phyloP scores from a whole-genome alignment of 1,284 basidiomycete genomes.

The Marasmius tenuissimus region DNA sequence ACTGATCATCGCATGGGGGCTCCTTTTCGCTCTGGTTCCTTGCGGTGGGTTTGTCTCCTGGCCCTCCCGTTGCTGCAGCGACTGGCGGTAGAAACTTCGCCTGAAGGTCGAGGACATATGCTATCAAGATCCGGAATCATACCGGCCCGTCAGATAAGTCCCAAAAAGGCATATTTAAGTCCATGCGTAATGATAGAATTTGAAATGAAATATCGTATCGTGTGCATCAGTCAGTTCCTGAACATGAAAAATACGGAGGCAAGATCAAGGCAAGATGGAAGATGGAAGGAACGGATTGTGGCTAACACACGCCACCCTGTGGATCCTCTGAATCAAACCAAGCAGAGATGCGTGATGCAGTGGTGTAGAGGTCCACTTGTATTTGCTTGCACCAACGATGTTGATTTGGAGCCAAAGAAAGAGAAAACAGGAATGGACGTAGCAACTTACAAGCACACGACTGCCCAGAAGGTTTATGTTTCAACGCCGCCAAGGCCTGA shows the following conservation, averaged over 20 bases:
- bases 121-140: conserved; percentile 23
- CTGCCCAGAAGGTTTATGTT: conserved; percentile 38
- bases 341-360: background rate
- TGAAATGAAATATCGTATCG: background rate
- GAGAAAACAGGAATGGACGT: background rate
- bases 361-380: background rate
- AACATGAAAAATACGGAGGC: background rate
- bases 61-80: background rate
- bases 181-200: background rate
- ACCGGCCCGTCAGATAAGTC: background rate
- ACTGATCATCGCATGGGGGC: background rate
- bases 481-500: conserved; percentile 41
- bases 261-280: background rate
- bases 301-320: background rate
- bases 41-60: conserved; percentile 14
- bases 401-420: background rate
- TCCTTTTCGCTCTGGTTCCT: conserved; percentile 23
- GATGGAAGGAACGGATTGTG: background rate
- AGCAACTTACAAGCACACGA: conserved; percentile 39
- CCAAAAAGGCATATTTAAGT: background rate
- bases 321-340: background rate
- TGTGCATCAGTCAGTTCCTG: background rate
- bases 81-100: conserved; percentile 31
- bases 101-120: conserved; percentile 45
- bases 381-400: background rate